Evolutionary conservation across 306 rosid genomes (phyloP).

Genomic region (Begonia loranthoides): DNA sequence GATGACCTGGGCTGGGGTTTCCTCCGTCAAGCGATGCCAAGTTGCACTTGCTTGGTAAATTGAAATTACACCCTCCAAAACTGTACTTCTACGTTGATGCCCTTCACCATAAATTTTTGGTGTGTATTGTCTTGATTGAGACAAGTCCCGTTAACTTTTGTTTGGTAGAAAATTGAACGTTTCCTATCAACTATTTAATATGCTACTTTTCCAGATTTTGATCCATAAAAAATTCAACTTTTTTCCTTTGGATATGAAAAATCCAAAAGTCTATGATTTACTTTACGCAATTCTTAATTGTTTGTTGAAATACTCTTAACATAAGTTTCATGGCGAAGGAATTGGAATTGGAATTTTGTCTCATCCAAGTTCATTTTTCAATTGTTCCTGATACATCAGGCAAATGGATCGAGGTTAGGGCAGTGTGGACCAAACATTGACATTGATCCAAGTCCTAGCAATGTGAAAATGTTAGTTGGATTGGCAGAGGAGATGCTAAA

Average conservation of each 20-base stretch:
- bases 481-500: conserved; percentile 79
- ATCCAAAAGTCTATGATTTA: neutral
- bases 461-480: conserved; percentile 66
- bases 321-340: neutral
- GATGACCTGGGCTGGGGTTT: neutral
- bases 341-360: too few species aligned
- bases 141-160: neutral
- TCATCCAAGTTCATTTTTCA: conserved; percentile 2
- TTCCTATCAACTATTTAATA: neutral
- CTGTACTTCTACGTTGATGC: conserved; percentile 5
- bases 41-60: conserved; percentile 5
- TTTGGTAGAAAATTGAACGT: neutral
- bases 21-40: conserved; percentile 7
- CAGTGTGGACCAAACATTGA: conserved; percentile 58
- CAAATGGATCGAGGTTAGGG: conserved; percentile 81
- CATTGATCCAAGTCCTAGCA: conserved; percentile 61
- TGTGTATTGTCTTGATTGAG: conserved; percentile 6
- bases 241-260: neutral
- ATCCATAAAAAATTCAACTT: neutral
- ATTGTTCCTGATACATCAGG: conserved; percentile 35
- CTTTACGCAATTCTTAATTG: too few species aligned
- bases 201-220: conserved; percentile 2
- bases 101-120: conserved; percentile 3
- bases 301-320: neutral
- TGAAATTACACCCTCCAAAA: conserved; percentile 3